A percentile compares a stretch with the other conserved stretches of the same genome.
These are phyloP conservation scores for Hericium alpestre DNA, from an alignment of 768 basidiomycete genomes.

Conservation along the genomic window DNA sequence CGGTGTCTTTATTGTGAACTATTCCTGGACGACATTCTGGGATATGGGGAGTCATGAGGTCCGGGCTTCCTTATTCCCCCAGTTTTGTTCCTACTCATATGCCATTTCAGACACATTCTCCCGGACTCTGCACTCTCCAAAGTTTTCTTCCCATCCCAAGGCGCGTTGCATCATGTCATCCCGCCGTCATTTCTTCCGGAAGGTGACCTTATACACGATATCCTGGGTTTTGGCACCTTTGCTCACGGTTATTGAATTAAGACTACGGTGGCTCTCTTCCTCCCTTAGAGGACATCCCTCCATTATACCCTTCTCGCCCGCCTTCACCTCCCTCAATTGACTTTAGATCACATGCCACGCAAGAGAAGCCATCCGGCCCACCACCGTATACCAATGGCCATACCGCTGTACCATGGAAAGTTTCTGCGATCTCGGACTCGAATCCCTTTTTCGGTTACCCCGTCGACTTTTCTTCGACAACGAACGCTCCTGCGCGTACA, in stretches of 20 bases:
- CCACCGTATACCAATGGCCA: neutral
- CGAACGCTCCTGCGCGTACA: constrained; percentile 23
- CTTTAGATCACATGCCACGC: neutral
- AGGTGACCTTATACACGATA: constrained; percentile 30
- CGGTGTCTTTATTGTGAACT: constrained; percentile 68
- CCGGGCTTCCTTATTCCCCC: neutral
- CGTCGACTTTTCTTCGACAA: constrained; percentile 19
- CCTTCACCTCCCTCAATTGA: neutral
- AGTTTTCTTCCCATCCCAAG: constrained; percentile 53
- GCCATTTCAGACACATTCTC: constrained; percentile 40
- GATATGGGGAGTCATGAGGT: constrained; percentile 60
- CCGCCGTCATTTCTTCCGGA: constrained; percentile 41
- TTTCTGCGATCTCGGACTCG: constrained; percentile 46
- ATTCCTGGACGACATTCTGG: constrained; percentile 65
- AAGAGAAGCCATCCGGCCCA: neutral
- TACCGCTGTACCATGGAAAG: constrained; percentile 7
- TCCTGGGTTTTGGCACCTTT: constrained; percentile 13
- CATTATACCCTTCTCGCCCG: constrained; percentile 3
- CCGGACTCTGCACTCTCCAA: constrained; percentile 49
- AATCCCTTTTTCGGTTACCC: constrained; percentile 78
- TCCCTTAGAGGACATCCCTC: constrained; percentile 35
- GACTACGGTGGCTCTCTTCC: constrained; percentile 62
- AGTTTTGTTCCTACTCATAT: constrained; percentile 1
- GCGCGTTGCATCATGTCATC: constrained; percentile 48
- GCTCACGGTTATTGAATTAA: constrained; percentile 18